phyloP scores from a whole-genome alignment of 257 asterid genomes.

The Linaria vulgaris region DNA sequence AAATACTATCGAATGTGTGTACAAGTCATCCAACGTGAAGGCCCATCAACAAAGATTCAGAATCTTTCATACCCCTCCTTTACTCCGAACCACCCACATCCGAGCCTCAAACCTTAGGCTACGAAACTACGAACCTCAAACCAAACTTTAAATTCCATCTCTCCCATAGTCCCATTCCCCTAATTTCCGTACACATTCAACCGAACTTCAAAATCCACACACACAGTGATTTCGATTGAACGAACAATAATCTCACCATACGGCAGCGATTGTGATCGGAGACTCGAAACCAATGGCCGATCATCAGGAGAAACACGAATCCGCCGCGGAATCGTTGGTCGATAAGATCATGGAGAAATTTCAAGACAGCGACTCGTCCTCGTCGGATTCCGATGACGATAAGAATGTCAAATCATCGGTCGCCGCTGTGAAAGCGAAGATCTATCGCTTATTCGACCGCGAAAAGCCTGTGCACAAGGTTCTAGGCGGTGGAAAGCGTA shows the following conservation, averaged over 20 bases:
- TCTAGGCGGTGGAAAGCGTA: constrained; percentile 88
- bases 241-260: too few relatives aligned
- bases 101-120: constrained; percentile 26
- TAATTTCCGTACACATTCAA: not conserved
- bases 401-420: constrained; percentile 43
- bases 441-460: constrained; percentile 80
- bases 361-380: constrained; percentile 57
- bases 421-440: constrained; percentile 51
- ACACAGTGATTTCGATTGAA: too few relatives aligned
- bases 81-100: constrained; percentile 27
- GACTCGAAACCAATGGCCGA: constrained; percentile 52
- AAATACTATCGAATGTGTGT: too few relatives aligned
- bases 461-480: constrained; percentile 74
- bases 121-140: constrained; percentile 29
- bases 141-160: constrained; percentile 8
- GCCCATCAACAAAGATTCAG: not conserved
- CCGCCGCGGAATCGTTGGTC: constrained; percentile 48
- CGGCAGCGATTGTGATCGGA: constrained; percentile 46
- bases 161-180: constrained; percentile 19
- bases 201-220: not conserved
- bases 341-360: constrained; percentile 65
- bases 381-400: constrained; percentile 69
- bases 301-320: constrained; percentile 48
- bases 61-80: constrained; percentile 28
- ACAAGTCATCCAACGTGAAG: constrained; percentile 17